Evolutionary conservation across 352 stramenopile species (phyloP).

Genomic region (Phytophthora fragariae): DNA sequence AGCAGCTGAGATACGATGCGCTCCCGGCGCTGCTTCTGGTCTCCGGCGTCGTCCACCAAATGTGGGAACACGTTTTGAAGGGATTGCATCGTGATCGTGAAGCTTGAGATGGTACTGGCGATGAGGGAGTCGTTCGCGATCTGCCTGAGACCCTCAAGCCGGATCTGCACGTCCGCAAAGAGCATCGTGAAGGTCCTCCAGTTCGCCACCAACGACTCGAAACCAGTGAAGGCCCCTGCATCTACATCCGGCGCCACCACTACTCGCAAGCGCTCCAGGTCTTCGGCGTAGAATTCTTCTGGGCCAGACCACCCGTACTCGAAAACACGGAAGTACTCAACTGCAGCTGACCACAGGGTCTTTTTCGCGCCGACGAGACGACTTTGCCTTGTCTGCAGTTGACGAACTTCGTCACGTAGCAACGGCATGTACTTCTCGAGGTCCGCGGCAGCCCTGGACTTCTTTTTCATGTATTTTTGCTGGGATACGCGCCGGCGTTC

Average conservation of each 20-base stretch:
- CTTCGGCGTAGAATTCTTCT: background rate
- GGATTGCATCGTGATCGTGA: background rate
- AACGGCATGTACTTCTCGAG: background rate
- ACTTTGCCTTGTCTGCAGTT: background rate
- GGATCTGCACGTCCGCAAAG: background rate
- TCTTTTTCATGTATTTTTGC: background rate
- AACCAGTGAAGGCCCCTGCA: background rate
- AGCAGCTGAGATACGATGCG: background rate
- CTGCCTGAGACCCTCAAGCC: background rate
- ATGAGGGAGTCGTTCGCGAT: background rate
- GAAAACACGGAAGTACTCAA: background rate
- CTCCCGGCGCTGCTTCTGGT: background rate
- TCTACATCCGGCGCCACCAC: background rate
- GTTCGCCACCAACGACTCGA: background rate
- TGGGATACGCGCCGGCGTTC: background rate
- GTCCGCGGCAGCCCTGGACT: background rate
- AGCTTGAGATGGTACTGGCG: background rate
- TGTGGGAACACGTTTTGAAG: background rate
- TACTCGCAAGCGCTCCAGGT: constrained; percentile 4
- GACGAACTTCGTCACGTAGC: background rate
- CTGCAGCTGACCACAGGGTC: background rate
- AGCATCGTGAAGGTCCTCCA: background rate
- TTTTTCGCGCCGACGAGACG: background rate
- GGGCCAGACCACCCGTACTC: background rate
- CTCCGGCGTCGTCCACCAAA: background rate